Base-by-base conservation (phyloP, 345 rosid species). In the Ceriops tagal region DNA sequence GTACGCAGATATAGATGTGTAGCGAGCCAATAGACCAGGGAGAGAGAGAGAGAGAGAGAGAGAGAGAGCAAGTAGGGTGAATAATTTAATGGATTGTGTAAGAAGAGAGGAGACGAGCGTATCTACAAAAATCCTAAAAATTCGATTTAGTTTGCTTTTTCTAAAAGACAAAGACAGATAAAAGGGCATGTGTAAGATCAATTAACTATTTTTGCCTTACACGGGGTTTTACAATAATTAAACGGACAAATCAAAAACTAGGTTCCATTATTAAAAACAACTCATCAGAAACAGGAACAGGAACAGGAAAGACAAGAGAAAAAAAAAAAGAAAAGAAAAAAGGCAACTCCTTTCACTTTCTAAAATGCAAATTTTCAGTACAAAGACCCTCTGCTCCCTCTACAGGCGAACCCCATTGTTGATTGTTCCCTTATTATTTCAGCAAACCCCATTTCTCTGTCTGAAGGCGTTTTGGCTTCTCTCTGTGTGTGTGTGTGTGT, bases 101-200 rank as follows among this genome's bases (percentile, higher is more conserved):
- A 31, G 56, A 74, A 30, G 65, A 49, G 56, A 78, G 85, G 74
- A 78, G 83, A 75, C 79, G 39, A 70, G 80, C 92, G 89, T 87
- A 88, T 88, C 96, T 75, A 69, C 65, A 74, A 84, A 91, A 88
- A 88, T 88, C 96, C 74, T 72, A 71, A 80, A 88, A 88, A 87
- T 86, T 88, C 96, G 92, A 87, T 90, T 81, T 82, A 81, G 53
- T 80, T 68, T 74, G 61, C 77, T 88, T 43, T 85, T 88, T 43
- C 84, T 87, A 79, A 30, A 74, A 77, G 71, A 69, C 74, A 67
- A 43, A 31, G 76, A 47, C 71, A 66, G 39, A 43, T 62, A 77
- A 71, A 72, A 79, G 24, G 37, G 63, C 37, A 47, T 32, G 1
- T 10, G 13, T 62, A 35, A 35, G 28, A 8, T 10, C 13, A 18